Percentiles rank a stretch among this genome's conserved stretches.
These are phyloP conservation scores for Fusarium begoniae DNA, from an alignment of 2,329 filamentous ascomycete species.

Conservation along the genomic window DNA sequence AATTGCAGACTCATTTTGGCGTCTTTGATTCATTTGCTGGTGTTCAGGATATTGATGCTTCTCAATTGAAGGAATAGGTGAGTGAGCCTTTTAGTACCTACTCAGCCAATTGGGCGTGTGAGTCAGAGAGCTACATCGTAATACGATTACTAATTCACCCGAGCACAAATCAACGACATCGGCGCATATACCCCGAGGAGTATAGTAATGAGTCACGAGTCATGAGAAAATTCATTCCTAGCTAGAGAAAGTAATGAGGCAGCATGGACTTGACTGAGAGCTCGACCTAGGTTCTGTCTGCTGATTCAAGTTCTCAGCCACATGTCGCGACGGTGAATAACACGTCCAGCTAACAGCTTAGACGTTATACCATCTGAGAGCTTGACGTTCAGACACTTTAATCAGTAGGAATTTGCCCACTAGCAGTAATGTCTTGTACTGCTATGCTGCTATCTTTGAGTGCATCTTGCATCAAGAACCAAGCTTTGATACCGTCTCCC, in stretches of 20 bases:
- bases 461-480: not conserved
- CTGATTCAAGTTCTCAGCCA: too few relatives aligned
- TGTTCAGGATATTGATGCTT: fast-evolving
- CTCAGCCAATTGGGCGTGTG: not conserved
- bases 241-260: fast-evolving
- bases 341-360: too few relatives aligned
- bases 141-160: not conserved
- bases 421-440: not conserved
- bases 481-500: not conserved
- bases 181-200: not conserved
- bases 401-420: not conserved
- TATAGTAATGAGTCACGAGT: not conserved
- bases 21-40: fast-evolving
- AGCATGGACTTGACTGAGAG: not conserved
- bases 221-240: not conserved
- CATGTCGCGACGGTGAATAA: too few relatives aligned
- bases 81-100: not conserved
- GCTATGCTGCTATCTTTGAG: not conserved
- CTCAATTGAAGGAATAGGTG: fast-evolving
- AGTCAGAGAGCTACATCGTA: not conserved
- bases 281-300: too few relatives aligned
- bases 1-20: conserved; percentile 52
- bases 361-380: too few relatives aligned
- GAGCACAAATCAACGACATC: not conserved
- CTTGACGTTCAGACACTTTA: not conserved